phyloP scores from a whole-genome alignment of 805 yeast genomes.

The Komagataella kurtzmanii region DNA sequence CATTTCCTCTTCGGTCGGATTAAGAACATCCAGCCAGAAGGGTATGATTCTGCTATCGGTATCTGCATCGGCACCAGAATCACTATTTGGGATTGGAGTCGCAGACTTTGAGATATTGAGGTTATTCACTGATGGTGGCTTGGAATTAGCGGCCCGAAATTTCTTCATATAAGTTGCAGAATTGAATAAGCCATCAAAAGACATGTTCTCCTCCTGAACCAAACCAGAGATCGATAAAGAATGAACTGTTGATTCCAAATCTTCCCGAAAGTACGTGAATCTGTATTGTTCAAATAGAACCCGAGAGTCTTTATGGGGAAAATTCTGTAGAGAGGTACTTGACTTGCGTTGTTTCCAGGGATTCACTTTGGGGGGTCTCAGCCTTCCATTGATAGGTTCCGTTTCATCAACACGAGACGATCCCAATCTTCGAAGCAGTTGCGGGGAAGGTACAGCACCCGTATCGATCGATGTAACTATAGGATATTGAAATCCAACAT shows the following conservation, averaged over 20 bases:
- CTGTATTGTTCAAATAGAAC: constrained; percentile 38
- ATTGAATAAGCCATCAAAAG: constrained; percentile 52
- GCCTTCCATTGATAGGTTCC: constrained; percentile 43
- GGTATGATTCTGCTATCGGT: constrained; percentile 30
- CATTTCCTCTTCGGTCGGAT: constrained; percentile 96
- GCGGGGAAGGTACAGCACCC: constrained; percentile 12
- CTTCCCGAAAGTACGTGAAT: constrained; percentile 88
- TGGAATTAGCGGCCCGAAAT: neutral
- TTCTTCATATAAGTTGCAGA: constrained; percentile 19
- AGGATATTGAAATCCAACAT: constrained; percentile 26
- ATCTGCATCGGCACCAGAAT: neutral
- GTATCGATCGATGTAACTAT: constrained; percentile 17
- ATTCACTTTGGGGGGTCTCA: constrained; percentile 61
- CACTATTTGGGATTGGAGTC: neutral
- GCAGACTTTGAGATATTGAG: neutral
- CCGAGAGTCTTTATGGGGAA: constrained; percentile 3
- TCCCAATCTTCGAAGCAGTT: constrained; percentile 4
- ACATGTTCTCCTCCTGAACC: constrained; percentile 30
- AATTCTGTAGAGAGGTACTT: constrained; percentile 1
- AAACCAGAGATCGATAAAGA: constrained; percentile 81
- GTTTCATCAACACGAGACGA: constrained; percentile 35
- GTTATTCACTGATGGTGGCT: neutral
- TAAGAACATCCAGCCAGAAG: constrained; percentile 87
- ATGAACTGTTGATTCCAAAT: constrained; percentile 78
- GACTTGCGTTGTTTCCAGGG: constrained; percentile 49